A percentile compares a stretch with the other conserved stretches of the same genome.
These are phyloP conservation scores for Trichoderma simmonsii DNA, from an alignment of 2,329 filamentous ascomycete genomes.

Conservation along the genomic window DNA sequence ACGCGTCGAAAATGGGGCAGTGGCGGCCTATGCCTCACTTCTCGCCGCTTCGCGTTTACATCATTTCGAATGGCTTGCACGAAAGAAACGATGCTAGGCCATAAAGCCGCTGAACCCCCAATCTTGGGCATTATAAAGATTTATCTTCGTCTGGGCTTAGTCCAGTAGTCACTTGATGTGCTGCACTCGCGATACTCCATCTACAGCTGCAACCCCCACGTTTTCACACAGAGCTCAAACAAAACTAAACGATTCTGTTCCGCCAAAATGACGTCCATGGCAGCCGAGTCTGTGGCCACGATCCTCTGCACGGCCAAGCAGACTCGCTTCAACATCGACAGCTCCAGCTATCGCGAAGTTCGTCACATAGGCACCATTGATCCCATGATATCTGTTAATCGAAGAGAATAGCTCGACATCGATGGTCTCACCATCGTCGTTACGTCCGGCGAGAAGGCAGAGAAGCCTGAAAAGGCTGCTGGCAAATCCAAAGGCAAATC, in stretches of 20 bases:
- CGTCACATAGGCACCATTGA: not conserved
- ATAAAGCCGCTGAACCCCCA: not conserved
- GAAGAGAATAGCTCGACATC: conserved; percentile 56
- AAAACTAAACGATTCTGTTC: not conserved
- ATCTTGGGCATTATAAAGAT: not conserved
- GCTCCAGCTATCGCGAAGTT: conserved; percentile 56
- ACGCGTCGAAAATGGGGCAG: not conserved
- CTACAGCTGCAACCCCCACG: not conserved
- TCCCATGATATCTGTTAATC: not conserved
- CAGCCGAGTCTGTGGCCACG: conserved; percentile 48
- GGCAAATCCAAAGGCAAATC: conserved; percentile 50
- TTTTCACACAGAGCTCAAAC: not conserved
- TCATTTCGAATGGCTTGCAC: not conserved
- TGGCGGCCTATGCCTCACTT: not conserved
- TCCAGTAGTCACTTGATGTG: not conserved
- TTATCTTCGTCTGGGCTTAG: not conserved
- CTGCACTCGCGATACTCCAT: not conserved
- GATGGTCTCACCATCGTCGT: conserved; percentile 71
- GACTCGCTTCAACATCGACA: conserved; percentile 61
- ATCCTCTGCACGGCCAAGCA: conserved; percentile 65
- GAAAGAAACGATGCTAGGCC: not conserved
- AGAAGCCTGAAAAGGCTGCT: conserved; percentile 30
- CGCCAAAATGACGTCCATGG: conserved; percentile 45
- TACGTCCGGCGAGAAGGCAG: conserved; percentile 38
- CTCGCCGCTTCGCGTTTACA: not conserved